Percentiles rank a stretch among this genome's conserved stretches.
Evolutionary conservation across 345 rosid genomes (phyloP).

Genomic region (Nasturtium officinale): DNA sequence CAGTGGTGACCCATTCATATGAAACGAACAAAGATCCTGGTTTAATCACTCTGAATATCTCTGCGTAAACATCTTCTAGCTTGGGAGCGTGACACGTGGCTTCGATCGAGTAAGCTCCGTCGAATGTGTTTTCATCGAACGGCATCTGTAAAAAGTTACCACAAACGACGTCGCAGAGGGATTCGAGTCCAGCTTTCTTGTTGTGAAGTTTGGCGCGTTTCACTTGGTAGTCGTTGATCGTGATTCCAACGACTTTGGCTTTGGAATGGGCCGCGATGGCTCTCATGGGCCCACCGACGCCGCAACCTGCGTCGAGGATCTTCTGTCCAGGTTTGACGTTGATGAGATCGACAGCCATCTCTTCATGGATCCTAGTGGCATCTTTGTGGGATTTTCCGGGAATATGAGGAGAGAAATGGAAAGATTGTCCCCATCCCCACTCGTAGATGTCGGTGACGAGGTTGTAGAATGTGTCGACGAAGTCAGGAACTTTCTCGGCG

Average conservation of each 20-base stretch:
- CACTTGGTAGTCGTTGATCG: conserved; percentile 96
- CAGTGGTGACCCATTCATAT: conserved; percentile 95
- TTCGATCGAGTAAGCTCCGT: conserved; percentile 97
- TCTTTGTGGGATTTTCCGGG: conserved; percentile 80
- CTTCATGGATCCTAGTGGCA: conserved; percentile 86
- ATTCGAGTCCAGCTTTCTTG: conserved; percentile 81
- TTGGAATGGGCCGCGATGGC: conserved; percentile 95
- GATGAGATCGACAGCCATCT: conserved; percentile 83
- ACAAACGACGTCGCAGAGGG: conserved; percentile 77
- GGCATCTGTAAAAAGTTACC: conserved; percentile 94
- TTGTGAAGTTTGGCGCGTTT: conserved; percentile 82
- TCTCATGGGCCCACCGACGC: conserved; percentile 98
- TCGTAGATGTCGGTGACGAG: conserved; percentile 94
- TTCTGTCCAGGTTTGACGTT: conserved; percentile 56
- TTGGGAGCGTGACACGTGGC: conserved; percentile 98
- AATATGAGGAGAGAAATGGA: conserved; percentile 90
- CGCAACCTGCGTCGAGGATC: conserved; percentile 91
- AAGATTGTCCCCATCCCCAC: conserved; percentile 99
- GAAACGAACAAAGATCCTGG: conserved; percentile 83
- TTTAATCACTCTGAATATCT: conserved; percentile 76
- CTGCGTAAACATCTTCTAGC: conserved; percentile 81
- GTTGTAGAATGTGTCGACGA: conserved; percentile 94
- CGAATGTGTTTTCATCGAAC: conserved; percentile 68
- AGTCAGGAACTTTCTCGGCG: conserved; percentile 80
- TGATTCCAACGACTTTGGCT: conserved; percentile 83